Conservation (phyloP, 345 rosid species). For the Eutrema yunnanense region DNA sequence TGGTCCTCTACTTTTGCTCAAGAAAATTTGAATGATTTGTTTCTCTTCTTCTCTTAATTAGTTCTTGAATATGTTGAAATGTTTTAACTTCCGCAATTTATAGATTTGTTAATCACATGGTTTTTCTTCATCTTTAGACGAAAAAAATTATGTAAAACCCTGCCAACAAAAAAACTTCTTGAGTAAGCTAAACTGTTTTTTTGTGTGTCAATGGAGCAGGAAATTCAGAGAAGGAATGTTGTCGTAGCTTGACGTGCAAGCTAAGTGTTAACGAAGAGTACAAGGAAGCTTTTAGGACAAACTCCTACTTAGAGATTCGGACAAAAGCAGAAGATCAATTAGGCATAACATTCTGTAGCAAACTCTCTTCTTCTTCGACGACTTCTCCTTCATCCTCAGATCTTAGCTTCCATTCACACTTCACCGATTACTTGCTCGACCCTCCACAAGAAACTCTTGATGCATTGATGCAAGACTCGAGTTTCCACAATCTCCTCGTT, state of each 20-base stretch:
- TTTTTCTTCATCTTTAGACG: background rate
- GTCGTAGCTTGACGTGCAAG: constrained; percentile 37
- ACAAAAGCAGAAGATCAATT: constrained; percentile 50
- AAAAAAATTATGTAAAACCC: background rate
- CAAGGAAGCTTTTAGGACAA: constrained; percentile 74
- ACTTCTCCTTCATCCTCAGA: constrained; percentile 34
- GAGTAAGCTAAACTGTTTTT: background rate
- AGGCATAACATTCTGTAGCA: constrained; percentile 16
- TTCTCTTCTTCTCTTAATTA: constrained; percentile 5
- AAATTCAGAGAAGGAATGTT: constrained; percentile 23
- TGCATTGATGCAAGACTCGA: constrained; percentile 33
- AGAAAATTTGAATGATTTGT: background rate
- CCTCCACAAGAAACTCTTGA: constrained; percentile 48
- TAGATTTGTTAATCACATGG: background rate
- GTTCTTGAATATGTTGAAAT: constrained; percentile 1
- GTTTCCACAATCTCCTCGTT: constrained; percentile 38
- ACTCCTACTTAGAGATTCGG: constrained; percentile 67
- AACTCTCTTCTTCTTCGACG: constrained; percentile 17
- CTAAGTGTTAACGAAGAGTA: constrained; percentile 67
- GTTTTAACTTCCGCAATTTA: background rate
- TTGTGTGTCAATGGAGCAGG: constrained; percentile 35
- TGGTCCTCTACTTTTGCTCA: background rate
- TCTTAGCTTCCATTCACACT: constrained; percentile 29
- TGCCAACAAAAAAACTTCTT: background rate
- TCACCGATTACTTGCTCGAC: constrained; percentile 52